These are phyloP conservation scores for Cupressus sempervirens DNA, from an alignment of 75 land plant genomes.

Conservation along the genomic window DNA sequence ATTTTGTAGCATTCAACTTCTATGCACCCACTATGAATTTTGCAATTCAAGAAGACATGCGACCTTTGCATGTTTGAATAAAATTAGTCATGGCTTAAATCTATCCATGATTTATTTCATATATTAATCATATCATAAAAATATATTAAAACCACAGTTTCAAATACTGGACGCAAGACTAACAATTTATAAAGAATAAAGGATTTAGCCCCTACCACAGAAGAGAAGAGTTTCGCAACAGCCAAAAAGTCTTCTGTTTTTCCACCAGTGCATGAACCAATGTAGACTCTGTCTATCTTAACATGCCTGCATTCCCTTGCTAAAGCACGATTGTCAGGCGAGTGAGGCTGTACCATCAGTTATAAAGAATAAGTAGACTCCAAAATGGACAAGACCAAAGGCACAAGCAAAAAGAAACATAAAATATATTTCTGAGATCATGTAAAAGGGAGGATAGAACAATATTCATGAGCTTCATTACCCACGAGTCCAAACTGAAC, in stretches of 20 bases:
- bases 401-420: not conserved
- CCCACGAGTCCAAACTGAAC: not conserved
- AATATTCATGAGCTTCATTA: not conserved
- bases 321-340: slow-evolving; percentile 92
- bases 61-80: not conserved
- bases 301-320: slow-evolving; percentile 94
- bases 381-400: not conserved
- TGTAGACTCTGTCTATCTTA: slow-evolving; percentile 91
- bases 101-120: not conserved
- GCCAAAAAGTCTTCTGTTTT: slow-evolving; percentile 94
- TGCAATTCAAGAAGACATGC: not conserved
- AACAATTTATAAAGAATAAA: not conserved
- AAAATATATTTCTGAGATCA: not conserved
- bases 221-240: slow-evolving; percentile 67
- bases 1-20: not conserved
- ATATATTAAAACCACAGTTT: not conserved
- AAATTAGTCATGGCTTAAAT: not conserved
- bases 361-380: not conserved
- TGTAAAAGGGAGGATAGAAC: not conserved
- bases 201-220: slow-evolving; percentile 46
- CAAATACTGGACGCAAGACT: not conserved
- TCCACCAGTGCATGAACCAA: slow-evolving; percentile 98
- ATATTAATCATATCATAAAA: not conserved
- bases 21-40: not conserved
- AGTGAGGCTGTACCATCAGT: slow-evolving; percentile 71